Evolutionary conservation across 73 alveolate genomes (phyloP).

Genomic region (Paramecium tetraurelia): DNA sequence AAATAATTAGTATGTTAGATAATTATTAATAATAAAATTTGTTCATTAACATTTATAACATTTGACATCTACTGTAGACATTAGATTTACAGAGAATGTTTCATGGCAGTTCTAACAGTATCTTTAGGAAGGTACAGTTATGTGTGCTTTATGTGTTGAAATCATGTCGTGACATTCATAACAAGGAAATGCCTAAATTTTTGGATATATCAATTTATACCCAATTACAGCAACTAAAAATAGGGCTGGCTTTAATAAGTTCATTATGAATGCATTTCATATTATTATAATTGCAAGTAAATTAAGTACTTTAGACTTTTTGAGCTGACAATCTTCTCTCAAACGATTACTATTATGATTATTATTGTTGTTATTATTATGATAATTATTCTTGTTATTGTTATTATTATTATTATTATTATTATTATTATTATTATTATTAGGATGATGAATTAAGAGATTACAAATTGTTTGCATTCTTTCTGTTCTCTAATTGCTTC

Average conservation of each 20-base stretch:
- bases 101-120: conserved; percentile 6
- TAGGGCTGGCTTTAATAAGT: background rate
- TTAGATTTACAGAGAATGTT: background rate
- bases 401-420: too few species aligned
- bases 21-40: background rate
- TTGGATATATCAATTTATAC: background rate
- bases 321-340: background rate
- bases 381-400: background rate
- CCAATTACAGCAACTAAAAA: conserved; percentile 27
- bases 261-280: conserved; percentile 26
- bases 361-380: background rate
- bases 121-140: conserved; percentile 20
- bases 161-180: conserved; percentile 40
- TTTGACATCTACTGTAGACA: conserved; percentile 41
- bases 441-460: background rate
- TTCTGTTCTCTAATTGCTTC: background rate
- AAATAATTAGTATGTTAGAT: background rate
- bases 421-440: background rate
- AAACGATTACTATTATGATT: background rate
- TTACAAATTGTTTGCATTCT: background rate
- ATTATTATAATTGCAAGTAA: background rate
- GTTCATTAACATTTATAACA: conserved; percentile 20
- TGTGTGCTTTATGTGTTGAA: conserved; percentile 24
- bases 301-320: background rate
- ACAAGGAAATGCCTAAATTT: conserved; percentile 25